Evolutionary conservation across 208 protist genomes (phyloP).

Genomic region (Leishmania major): DNA sequence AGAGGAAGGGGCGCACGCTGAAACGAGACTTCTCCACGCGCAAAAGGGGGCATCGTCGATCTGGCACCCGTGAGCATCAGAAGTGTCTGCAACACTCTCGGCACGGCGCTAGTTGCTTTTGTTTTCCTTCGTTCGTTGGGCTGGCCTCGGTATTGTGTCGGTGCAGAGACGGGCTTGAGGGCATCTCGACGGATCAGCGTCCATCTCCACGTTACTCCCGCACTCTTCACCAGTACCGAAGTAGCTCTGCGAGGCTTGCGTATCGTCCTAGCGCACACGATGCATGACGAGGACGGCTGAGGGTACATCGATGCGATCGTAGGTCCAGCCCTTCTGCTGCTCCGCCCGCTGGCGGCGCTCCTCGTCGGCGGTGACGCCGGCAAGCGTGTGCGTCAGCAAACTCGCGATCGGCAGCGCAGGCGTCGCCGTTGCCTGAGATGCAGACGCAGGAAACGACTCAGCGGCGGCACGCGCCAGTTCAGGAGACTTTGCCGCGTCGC

Average conservation of each 20-base stretch:
- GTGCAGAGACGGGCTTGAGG: neutral
- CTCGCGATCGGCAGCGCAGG: slow-evolving; percentile 40
- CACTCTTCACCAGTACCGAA: neutral
- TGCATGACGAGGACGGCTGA: slow-evolving; percentile 31
- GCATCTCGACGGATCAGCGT: neutral
- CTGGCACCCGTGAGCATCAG: too few species aligned
- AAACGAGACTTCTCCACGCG: neutral
- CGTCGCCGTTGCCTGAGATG: neutral
- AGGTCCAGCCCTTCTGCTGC: slow-evolving; percentile 40
- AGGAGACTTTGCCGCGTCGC: neutral
- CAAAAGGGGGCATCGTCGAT: neutral
- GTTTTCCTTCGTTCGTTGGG: neutral
- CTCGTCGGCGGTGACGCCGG: slow-evolving; percentile 73
- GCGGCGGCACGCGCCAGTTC: neutral
- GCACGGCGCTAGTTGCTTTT: neutral
- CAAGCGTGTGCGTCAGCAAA: slow-evolving; percentile 57
- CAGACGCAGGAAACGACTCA: neutral
- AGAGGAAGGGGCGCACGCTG: neutral
- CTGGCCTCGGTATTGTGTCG: neutral
- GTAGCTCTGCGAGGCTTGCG: neutral
- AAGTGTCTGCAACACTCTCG: neutral
- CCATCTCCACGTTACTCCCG: neutral
- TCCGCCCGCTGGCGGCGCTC: slow-evolving; percentile 31
- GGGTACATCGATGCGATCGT: slow-evolving; percentile 56
- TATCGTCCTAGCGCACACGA: slow-evolving; percentile 13